These are phyloP conservation scores for Acanthamoeba rhysodes DNA, from an alignment of 208 protist genomes.

Conservation along the genomic window DNA sequence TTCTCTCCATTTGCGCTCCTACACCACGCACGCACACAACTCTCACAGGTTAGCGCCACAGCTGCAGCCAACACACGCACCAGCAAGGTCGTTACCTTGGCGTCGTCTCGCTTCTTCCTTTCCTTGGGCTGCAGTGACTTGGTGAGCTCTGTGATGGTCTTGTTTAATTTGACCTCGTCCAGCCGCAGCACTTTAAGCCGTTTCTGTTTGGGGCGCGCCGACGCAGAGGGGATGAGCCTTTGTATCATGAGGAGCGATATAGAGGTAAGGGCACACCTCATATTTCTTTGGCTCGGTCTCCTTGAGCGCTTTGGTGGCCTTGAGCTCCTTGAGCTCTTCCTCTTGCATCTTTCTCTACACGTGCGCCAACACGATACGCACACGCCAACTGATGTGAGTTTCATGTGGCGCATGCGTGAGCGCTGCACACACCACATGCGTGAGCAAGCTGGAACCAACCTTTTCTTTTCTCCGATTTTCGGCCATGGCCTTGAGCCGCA, in stretches of 20 bases:
- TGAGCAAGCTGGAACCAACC: background rate
- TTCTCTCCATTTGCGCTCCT: slow-evolving; percentile 13
- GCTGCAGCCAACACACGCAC: too few relatives aligned
- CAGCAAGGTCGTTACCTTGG: background rate
- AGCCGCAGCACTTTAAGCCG: background rate
- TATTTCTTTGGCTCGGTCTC: background rate
- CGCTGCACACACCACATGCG: too few relatives aligned
- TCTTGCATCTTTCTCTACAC: slow-evolving; percentile 20
- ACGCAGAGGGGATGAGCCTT: background rate
- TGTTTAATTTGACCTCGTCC: background rate
- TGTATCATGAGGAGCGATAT: background rate
- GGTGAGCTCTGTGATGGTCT: background rate
- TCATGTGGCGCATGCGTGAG: too few relatives aligned
- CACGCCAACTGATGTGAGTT: background rate
- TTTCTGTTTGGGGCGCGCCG: background rate
- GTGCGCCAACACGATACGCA: background rate
- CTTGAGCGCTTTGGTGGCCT: background rate
- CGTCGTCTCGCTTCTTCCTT: background rate
- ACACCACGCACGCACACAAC: background rate
- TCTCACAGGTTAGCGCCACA: too few relatives aligned
- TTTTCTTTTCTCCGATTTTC: slow-evolving; percentile 33
- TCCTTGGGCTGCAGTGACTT: slow-evolving; percentile 6
- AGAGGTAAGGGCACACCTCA: background rate
- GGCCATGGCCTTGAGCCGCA: slow-evolving; percentile 22
- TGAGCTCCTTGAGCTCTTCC: background rate